phyloP scores from a whole-genome alignment of 2,329 filamentous ascomycete species.

The Hymenoscyphus repandus region DNA sequence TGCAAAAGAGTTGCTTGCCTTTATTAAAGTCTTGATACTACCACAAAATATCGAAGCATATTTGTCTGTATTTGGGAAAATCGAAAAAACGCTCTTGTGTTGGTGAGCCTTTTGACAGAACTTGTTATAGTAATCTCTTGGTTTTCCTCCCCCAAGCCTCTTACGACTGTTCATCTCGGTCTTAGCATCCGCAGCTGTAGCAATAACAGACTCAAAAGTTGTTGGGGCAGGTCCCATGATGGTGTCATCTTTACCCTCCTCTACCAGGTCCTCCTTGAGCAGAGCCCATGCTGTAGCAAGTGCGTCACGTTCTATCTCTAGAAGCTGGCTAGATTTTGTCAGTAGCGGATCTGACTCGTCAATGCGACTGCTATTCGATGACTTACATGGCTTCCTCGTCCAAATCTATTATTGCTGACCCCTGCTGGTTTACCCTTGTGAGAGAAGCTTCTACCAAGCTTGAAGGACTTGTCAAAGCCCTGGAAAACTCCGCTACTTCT shows the following conservation, averaged over 20 bases:
- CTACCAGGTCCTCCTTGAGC: not conserved
- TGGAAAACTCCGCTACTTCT: not conserved
- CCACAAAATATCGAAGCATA: constrained; percentile 1
- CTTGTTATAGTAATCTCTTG: not conserved
- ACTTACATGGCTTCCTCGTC: not conserved
- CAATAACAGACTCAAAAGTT: not conserved
- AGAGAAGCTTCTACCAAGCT: not conserved
- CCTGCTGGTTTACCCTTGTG: not conserved
- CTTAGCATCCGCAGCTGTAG: not conserved
- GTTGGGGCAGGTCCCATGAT: not conserved
- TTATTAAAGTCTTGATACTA: constrained; percentile 1
- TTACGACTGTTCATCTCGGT: constrained; percentile 1
- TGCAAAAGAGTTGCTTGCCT: not conserved
- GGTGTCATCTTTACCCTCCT: not conserved
- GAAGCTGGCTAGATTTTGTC: not conserved
- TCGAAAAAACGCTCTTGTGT: not conserved
- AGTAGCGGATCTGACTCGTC: not conserved
- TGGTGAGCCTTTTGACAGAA: not conserved
- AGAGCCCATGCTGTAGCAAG: not conserved
- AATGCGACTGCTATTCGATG: not conserved
- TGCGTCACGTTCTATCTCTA: not conserved
- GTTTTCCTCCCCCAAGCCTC: not conserved
- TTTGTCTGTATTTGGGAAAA: not conserved
- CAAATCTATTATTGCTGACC: not conserved
- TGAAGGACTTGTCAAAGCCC: not conserved